A percentile compares a stretch with the other conserved stretches of the same genome.
phyloP scores from a whole-genome alignment of 148 eudicot species.

The Diospyros lotus region DNA sequence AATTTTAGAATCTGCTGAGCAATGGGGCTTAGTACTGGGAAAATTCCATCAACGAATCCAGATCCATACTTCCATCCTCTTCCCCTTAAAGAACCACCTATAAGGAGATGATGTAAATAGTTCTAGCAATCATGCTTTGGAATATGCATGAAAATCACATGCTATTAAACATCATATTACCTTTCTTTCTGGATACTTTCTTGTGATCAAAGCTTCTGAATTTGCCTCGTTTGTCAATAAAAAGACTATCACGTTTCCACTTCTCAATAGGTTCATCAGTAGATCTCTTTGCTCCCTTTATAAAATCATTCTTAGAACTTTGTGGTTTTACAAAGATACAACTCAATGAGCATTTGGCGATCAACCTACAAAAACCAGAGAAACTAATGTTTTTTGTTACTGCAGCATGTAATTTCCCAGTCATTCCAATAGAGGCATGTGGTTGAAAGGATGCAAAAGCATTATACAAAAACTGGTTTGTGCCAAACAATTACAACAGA shows the following conservation, averaged over 20 bases:
- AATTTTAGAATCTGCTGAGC: conserved; percentile 59
- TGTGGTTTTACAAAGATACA: conserved; percentile 21
- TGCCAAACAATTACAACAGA: not conserved
- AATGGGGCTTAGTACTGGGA: conserved; percentile 73
- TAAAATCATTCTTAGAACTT: conserved; percentile 20
- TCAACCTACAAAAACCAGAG: conserved; percentile 28
- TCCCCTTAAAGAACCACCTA: conserved; percentile 83
- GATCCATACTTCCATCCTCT: conserved; percentile 90
- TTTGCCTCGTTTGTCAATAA: conserved; percentile 55
- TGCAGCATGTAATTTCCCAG: not conserved
- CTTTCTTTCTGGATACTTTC: conserved; percentile 69
- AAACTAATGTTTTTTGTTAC: not conserved
- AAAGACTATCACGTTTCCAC: conserved; percentile 51
- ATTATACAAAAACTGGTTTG: too few relatives aligned
- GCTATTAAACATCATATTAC: conserved; percentile 27
- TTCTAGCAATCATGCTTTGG: not conserved
- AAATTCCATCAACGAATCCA: conserved; percentile 85
- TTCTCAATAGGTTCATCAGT: conserved; percentile 39
- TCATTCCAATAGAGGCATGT: not conserved
- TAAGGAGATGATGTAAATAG: conserved; percentile 4
- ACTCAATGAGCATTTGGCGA: conserved; percentile 14
- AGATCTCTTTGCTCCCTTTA: conserved; percentile 24
- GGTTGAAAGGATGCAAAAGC: not conserved
- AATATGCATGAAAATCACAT: not conserved
- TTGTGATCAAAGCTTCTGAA: conserved; percentile 53